Evolutionary conservation across 1,284 basidiomycete genomes (phyloP).

Genomic region (Microbotryum saponariae): DNA sequence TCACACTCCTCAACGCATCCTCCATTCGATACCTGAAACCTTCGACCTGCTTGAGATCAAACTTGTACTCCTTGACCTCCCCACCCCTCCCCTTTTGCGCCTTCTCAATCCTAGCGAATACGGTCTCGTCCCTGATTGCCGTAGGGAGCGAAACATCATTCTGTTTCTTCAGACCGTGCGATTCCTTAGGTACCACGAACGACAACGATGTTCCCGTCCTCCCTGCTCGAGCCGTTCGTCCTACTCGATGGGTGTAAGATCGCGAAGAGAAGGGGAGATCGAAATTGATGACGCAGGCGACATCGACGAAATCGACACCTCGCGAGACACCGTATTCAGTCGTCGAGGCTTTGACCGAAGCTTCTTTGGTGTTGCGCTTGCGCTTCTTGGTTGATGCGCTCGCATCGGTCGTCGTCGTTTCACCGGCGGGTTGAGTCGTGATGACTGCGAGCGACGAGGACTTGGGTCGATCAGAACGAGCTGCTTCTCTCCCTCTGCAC

Average conservation of each 20-base stretch:
- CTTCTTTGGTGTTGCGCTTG: slow-evolving; percentile 34
- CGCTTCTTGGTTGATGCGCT: slow-evolving; percentile 40
- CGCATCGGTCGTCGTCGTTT: slow-evolving; percentile 14
- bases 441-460: slow-evolving; percentile 25
- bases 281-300: slow-evolving; percentile 97
- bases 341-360: slow-evolving; percentile 21
- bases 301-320: slow-evolving; percentile 94
- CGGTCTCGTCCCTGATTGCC: slow-evolving; percentile 63
- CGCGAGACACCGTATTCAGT: slow-evolving; percentile 90
- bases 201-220: slow-evolving; percentile 86
- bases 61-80: slow-evolving; percentile 80
- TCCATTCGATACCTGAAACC: slow-evolving; percentile 99
- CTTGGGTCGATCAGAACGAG: slow-evolving; percentile 34
- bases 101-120: slow-evolving; percentile 69
- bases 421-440: slow-evolving; percentile 30
- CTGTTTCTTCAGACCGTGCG: slow-evolving; percentile 66
- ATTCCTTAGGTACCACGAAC: slow-evolving; percentile 68
- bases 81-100: slow-evolving; percentile 61
- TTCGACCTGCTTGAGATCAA: slow-evolving; percentile 90
- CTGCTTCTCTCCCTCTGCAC: slow-evolving; percentile 42
- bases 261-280: slow-evolving; percentile 81
- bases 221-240: slow-evolving; percentile 81
- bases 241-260: slow-evolving; percentile 94
- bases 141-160: slow-evolving; percentile 53
- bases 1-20: slow-evolving; percentile 84